A percentile compares a stretch with the other conserved stretches of the same genome.
Conservation (phyloP, 495 filamentous ascomycete species). For the Trichoderma erinaceum region DNA sequence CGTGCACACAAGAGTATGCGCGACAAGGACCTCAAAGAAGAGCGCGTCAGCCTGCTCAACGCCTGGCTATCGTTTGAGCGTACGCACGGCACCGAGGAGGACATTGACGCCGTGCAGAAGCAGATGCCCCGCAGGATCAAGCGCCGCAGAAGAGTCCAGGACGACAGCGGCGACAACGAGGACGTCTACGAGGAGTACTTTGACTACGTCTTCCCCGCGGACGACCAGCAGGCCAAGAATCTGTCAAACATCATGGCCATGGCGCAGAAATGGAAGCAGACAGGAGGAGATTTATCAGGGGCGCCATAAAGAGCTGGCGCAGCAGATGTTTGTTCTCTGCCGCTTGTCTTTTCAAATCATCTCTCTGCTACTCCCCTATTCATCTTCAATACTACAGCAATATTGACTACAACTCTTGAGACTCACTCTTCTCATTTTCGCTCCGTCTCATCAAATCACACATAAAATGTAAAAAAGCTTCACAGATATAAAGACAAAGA, state of each 20-base stretch:
- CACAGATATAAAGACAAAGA: no score
- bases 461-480: no score
- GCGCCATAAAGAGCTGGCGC: conserved; percentile 10
- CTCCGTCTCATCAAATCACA: no score
- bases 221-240: conserved; percentile 81
- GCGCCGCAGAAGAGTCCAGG: conserved; percentile 88
- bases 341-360: background rate
- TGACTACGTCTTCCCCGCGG: conserved; percentile 95
- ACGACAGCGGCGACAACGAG: conserved; percentile 51
- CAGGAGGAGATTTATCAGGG: conserved; percentile 11
- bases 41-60: conserved; percentile 82
- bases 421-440: no score
- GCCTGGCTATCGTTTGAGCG: conserved; percentile 89
- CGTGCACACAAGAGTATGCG: conserved; percentile 85
- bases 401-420: no score
- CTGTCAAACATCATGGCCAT: conserved; percentile 75
- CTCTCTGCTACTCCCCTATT: no score
- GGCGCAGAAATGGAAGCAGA: conserved; percentile 79
- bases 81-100: conserved; percentile 69
- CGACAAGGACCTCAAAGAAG: conserved; percentile 87
- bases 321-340: background rate
- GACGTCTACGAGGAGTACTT: conserved; percentile 83
- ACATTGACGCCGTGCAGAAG: conserved; percentile 77
- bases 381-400: no score
- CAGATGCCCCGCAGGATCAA: conserved; percentile 93